Percentiles rank a stretch among this genome's conserved stretches.
Evolutionary conservation across 192 early-diverging fungal genomes (phyloP).

Genomic region (Helicostylum pulchrum): DNA sequence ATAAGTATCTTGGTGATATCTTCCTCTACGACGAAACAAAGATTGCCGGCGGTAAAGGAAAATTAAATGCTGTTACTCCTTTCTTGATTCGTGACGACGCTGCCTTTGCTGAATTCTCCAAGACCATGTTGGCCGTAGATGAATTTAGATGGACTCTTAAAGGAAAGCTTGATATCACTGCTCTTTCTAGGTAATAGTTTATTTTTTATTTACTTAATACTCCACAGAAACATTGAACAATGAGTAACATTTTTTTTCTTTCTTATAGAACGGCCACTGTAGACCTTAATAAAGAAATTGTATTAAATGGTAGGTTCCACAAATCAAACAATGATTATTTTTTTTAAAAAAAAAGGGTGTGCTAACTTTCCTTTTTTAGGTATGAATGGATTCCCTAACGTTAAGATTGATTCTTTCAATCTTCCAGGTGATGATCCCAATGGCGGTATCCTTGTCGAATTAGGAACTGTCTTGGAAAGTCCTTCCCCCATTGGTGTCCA

Average conservation of each 20-base stretch:
- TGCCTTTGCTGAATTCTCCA: conserved; percentile 45
- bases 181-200: conserved; percentile 22
- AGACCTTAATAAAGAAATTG: conserved; percentile 42
- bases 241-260: neutral
- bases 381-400: conserved; percentile 54
- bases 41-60: conserved; percentile 46
- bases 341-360: neutral
- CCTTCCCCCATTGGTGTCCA: conserved; percentile 54
- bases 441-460: conserved; percentile 55
- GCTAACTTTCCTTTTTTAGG: conserved; percentile 24
- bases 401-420: conserved; percentile 49
- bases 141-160: conserved; percentile 32
- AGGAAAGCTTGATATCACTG: conserved; percentile 31
- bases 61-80: conserved; percentile 25
- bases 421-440: conserved; percentile 49
- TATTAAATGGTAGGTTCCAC: conserved; percentile 34
- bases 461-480: conserved; percentile 51
- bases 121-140: conserved; percentile 45
- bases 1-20: conserved; percentile 39
- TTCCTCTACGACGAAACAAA: conserved; percentile 33
- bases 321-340: neutral
- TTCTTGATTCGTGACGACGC: conserved; percentile 40
- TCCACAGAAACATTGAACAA: neutral
- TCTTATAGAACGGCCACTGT: conserved; percentile 36
- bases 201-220: neutral